phyloP scores from a whole-genome alignment of 768 basidiomycete species.

The Mycena belliarum region DNA sequence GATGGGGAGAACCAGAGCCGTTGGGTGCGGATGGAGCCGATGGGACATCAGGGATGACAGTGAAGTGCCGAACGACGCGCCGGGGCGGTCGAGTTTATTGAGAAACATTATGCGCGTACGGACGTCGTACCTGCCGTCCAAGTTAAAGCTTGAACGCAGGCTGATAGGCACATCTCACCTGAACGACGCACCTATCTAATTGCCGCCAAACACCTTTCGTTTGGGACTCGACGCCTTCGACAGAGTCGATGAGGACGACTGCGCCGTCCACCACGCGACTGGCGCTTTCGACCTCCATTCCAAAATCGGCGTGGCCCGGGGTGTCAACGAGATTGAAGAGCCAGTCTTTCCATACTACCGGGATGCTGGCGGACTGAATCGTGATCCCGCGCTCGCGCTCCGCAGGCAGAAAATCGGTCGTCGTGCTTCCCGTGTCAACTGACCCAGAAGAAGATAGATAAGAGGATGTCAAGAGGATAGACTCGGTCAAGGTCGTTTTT shows the following conservation, averaged over 20 bases:
- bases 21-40: slow-evolving; percentile 73
- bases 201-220: slow-evolving; percentile 90
- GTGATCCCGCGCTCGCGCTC: slow-evolving; percentile 91
- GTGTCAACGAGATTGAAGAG: slow-evolving; percentile 88
- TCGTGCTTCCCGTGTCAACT: slow-evolving; percentile 89
- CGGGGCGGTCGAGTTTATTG: slow-evolving; percentile 87
- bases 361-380: slow-evolving; percentile 90
- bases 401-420: slow-evolving; percentile 86
- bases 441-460: slow-evolving; percentile 76
- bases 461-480: slow-evolving; percentile 73
- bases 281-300: slow-evolving; percentile 96
- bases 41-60: slow-evolving; percentile 73
- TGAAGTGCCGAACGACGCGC: slow-evolving; percentile 76
- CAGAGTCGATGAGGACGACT: slow-evolving; percentile 84
- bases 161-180: slow-evolving; percentile 31
- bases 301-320: slow-evolving; percentile 91
- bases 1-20: slow-evolving; percentile 70
- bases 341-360: slow-evolving; percentile 83
- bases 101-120: slow-evolving; percentile 76
- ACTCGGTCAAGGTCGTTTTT: slow-evolving; percentile 88
- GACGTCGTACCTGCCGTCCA: slow-evolving; percentile 67
- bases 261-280: slow-evolving; percentile 90
- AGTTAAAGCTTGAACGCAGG: slow-evolving; percentile 5
- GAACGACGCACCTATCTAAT: slow-evolving; percentile 65
- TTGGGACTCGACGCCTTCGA: slow-evolving; percentile 90